Base-by-base conservation (phyloP, 2,329 filamentous ascomycete species). In the Neonectria neomacrospora region DNA sequence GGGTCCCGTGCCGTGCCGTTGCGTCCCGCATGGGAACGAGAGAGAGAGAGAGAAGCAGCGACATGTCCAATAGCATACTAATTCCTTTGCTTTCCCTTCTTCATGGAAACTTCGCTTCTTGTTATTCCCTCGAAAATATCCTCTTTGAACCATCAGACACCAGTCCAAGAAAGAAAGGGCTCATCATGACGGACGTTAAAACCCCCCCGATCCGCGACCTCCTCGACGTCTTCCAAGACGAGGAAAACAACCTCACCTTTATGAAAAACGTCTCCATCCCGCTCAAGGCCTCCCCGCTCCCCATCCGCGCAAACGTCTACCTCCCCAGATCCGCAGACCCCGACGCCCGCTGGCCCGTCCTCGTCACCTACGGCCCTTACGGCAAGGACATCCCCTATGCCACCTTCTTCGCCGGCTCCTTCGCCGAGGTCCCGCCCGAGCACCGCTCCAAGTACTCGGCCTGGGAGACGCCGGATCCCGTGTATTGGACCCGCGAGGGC, bases 391-490 rank as follows among this genome's bases (percentile, higher is more conserved):
- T 63, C 30, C 55, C 56, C 23, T 63, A 63, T 20, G 34, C 52
- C 32, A 61, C 51, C 34, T 64, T 64, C 41, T 53, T 34, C 47
- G 32, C 26, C 16, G 47, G 41, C 22, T 81, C 77, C 9, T 85
- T 81, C 57, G 68, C 71, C 44, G 82, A 88, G 63, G 82, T 88
- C 5, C 86, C 86, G 59, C 80, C 83, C 0, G 79, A 83, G 63
- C 86, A 88, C 67, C 80, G 80, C 26, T 86, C 83, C 0, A 73
- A 76, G 9, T 83, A 88, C 70, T 86, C 85, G 0, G 82, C 84
- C 3, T 88, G 86, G 86, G 86, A 88, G 72, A 88, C 85, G 0
- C 86, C 86, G 0, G 85, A 87, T 51, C 86, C 86, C 0, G 80
- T 76, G 2, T 88, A 80, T 74, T 88, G 86, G 86, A 87, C 85